Evolutionary conservation across 495 filamentous ascomycete genomes (phyloP), one percentile per base, ranked within the genome.

Genomic region (Penicillium macrosclerotiorum): DNA sequence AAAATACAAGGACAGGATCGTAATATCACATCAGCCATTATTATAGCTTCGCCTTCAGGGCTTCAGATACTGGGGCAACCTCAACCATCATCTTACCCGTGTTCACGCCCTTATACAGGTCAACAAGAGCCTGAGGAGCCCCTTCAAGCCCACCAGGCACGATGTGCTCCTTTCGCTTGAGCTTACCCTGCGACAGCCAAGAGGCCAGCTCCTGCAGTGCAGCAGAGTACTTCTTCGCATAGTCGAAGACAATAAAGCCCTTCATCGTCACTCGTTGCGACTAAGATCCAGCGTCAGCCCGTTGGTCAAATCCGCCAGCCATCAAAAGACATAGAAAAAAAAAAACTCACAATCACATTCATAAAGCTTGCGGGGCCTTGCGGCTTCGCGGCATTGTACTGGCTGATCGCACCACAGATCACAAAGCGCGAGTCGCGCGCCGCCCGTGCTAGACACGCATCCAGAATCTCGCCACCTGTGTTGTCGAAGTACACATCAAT

Each of bases 401-500:
- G 71, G 45, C 64, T 69, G 51, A 80, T 79, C 11, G 67, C 73
- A 42, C 78, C 78, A 48, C 78, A 79, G 41, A 78, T 76, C 1
- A 68, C 74, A 53, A 80, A 77, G 8, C 75, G 58, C 25, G 73
- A 58, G 52, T 75, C 64, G n/a, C 52, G 51, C 11, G 73, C 73
- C 7, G 73, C 73, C 1, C 72, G 51, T 1, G 67, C 59, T 41
- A 81, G 59, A 43, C 71, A 75, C 14, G 71, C 67, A 64, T 79
- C 75, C n/a, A 81, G 65, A 26, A 78, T 75, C 40, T 79, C 74
- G 24, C 75, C 76, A 9, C 76, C 77, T 13, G 70, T 69, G 58
- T 81, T 81, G 53, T 81, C 78, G 57, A 79, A 81, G 49, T 68
- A 81, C 1, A 80, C 76, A 67, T 80, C 71, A 51, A 80, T 79